A percentile compares a stretch with the other conserved stretches of the same genome.
Evolutionary conservation across 768 basidiomycete species (phyloP).

Genomic region (Termitomyces sp.): DNA sequence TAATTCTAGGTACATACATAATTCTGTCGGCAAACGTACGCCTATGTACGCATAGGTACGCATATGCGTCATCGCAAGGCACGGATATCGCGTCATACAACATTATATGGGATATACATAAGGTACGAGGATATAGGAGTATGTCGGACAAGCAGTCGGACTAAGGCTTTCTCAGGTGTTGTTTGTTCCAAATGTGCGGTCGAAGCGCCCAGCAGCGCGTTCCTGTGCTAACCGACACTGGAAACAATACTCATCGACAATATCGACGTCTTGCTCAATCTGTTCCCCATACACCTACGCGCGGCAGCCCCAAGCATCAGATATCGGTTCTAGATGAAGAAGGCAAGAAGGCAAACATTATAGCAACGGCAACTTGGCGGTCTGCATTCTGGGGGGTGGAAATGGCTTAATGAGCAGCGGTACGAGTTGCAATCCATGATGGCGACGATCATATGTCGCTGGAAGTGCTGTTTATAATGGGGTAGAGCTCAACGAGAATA

Average conservation of each 20-base stretch:
- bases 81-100: constrained; percentile 16
- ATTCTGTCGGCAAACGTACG: constrained; percentile 7
- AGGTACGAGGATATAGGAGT: constrained; percentile 9
- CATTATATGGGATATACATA: constrained; percentile 15
- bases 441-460: constrained; percentile 69
- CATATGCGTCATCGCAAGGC: constrained; percentile 21
- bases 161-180: constrained; percentile 5
- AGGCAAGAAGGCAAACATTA: constrained; percentile 42
- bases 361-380: constrained; percentile 54
- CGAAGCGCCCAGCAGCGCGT: constrained; percentile 28
- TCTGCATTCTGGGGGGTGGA: constrained; percentile 57
- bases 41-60: not conserved
- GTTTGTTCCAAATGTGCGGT: constrained; percentile 14
- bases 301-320: not conserved
- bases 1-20: not conserved
- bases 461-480: constrained; percentile 61
- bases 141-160: not conserved
- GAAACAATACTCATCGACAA: constrained; percentile 69
- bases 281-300: constrained; percentile 64
- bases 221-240: constrained; percentile 62
- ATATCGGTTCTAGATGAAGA: not conserved
- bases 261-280: constrained; percentile 67
- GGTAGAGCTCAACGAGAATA: not conserved
- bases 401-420: constrained; percentile 62
- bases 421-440: constrained; percentile 72